Evolutionary conservation across 139 green algal species (phyloP).

Genomic region (Coelastrella sp.): DNA sequence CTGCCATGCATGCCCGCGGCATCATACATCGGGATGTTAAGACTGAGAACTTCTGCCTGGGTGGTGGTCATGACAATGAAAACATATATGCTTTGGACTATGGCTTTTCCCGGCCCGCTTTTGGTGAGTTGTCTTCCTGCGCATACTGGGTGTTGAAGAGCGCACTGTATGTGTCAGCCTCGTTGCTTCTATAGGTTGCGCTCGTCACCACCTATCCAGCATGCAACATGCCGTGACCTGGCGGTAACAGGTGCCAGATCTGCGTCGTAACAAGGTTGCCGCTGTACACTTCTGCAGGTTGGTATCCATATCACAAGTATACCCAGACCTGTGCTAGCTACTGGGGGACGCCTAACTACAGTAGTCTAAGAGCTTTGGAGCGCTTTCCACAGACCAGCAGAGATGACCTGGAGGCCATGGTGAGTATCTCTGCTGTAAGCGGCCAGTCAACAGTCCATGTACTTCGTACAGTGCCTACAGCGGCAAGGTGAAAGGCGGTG

Average conservation of each 20-base stretch:
- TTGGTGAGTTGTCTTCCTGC: constrained; percentile 15
- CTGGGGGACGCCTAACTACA: constrained; percentile 42
- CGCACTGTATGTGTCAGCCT: not conserved
- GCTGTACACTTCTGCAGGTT: not conserved
- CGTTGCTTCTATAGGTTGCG: not conserved
- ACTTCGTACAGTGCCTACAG: not conserved
- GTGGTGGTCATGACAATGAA: not conserved
- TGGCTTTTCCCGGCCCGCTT: constrained; percentile 13
- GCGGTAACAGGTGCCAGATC: not conserved
- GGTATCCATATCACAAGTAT: constrained; percentile 9
- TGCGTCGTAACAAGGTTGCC: not conserved
- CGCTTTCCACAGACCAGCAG: not conserved
- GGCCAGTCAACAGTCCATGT: not conserved
- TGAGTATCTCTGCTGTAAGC: not conserved
- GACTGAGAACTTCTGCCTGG: constrained; percentile 34
- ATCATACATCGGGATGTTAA: constrained; percentile 37
- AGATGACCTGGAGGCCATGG: constrained; percentile 35
- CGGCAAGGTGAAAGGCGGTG: not conserved
- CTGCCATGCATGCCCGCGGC: not conserved
- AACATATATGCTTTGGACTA: constrained; percentile 15
- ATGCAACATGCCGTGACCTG: not conserved
- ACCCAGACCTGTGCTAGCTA: not conserved
- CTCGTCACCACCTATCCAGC: not conserved
- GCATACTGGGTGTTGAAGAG: not conserved
- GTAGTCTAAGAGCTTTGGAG: not conserved